These are phyloP conservation scores for Venturia pyrina DNA, from an alignment of 2,329 filamentous ascomycete species.

Conservation along the genomic window DNA sequence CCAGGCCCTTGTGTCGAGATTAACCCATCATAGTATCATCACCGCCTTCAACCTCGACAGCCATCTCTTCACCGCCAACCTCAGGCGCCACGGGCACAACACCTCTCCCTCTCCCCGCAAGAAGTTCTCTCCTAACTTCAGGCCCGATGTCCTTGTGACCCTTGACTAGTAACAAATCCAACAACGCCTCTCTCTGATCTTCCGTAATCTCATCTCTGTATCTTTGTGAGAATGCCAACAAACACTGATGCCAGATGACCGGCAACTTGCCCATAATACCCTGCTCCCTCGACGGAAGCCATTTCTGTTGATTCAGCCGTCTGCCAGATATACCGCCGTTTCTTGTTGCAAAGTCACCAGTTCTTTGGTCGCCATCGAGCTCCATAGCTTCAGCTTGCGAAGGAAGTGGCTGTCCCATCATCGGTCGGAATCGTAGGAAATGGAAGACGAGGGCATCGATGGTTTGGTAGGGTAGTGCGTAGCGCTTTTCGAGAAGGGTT, in stretches of 20 bases:
- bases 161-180: conserved; percentile 75
- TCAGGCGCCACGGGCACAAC: conserved; percentile 23
- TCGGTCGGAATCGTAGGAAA: conserved; percentile 75
- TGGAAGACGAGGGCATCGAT: conserved; percentile 94
- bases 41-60: conserved; percentile 52
- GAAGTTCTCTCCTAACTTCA: conserved; percentile 77
- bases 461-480: conserved; percentile 88
- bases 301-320: conserved; percentile 19
- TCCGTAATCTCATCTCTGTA: conserved; percentile 96
- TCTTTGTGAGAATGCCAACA: conserved; percentile 84
- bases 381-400: conserved; percentile 15
- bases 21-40: conserved; percentile 71
- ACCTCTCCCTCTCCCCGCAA: conserved; percentile 80
- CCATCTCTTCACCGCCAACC: conserved; percentile 36
- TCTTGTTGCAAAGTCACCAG: conserved; percentile 31
- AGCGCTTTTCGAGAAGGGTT: conserved; percentile 89
- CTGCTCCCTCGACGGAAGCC: neutral
- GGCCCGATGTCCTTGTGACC: conserved; percentile 85
- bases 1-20: neutral
- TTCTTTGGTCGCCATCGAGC: conserved; percentile 41
- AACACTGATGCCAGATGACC: conserved; percentile 91
- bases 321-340: conserved; percentile 17
- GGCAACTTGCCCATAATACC: conserved; percentile 59
- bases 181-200: conserved; percentile 80
- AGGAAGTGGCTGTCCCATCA: neutral